Base-by-base conservation (phyloP, 78 protist genomes). In the Dictyostelium citrinum region DNA sequence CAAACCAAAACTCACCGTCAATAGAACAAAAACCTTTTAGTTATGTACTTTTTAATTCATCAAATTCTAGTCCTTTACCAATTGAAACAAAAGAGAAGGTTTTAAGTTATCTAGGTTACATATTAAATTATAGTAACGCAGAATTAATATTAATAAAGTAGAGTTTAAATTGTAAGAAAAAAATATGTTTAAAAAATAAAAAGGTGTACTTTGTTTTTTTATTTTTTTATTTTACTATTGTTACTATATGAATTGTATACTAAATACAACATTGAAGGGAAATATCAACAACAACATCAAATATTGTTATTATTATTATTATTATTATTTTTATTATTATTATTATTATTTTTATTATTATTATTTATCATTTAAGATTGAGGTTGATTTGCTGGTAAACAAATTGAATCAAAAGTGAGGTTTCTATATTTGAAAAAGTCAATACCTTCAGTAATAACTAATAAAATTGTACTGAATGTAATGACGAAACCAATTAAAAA, bases 361-460 rank as follows among this genome's bases (percentile, higher is more conserved):
- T 31, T 68, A 31, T 68, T 71, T 35, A 3, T 31, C 12, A 8
- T 33, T 33, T 35, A 29, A 31, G n/a, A 71, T 35, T 71, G 45
- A 29, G 39, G 78, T 27, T 20, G 45, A 41, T 17, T 14, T 29
- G 84, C 27, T n/a, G 92, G 84, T 58, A 27, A 24, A 64, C 92
- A 86, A 61, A 86, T 39, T 14, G 92, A 86, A 76, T 51, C 79
- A 45, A 86, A 86, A 22, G 55, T 61, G 12, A 75, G 76, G 49
- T 86, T 86, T 60, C 71, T 74, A 51, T 86, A 86, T 77, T 86
- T 86, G 24, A 75, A 27, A 16, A 86, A 64, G 49, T 86, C 92
- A 3, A 86, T 27, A 61, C 71, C 33, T 64, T 86, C 92, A n/a
- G 92, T 86, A 9, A 86, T 35, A 39, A 39, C 61, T 41, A 86